These are phyloP conservation scores for Aegilops speltoides DNA, from an alignment of 176 grass and related monocot genomes.

Conservation along the genomic window DNA sequence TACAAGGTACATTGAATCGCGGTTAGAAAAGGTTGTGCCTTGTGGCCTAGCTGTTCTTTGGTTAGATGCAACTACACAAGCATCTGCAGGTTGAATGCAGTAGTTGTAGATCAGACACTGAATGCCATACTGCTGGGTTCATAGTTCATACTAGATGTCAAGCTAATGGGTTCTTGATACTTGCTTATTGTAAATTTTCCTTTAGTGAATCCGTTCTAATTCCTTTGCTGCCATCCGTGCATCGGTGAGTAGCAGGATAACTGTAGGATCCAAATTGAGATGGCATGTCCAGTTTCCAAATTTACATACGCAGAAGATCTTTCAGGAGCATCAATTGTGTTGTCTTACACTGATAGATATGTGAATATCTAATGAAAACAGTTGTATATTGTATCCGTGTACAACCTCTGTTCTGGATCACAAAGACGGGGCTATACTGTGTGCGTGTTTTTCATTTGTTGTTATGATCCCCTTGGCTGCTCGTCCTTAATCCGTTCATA, in stretches of 20 bases:
- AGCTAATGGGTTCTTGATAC: background rate
- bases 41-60: background rate
- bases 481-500: background rate
- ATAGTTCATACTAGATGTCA: background rate
- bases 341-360: background rate
- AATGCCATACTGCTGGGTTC: background rate
- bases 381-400: background rate
- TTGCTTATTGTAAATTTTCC: background rate
- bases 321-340: background rate
- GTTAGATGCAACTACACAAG: background rate
- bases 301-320: background rate
- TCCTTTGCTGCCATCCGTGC: background rate
- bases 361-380: background rate
- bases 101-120: background rate
- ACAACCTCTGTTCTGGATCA: background rate
- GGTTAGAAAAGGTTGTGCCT: background rate
- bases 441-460: background rate
- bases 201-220: background rate
- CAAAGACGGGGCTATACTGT: background rate
- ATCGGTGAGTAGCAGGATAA: background rate
- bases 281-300: background rate
- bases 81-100: background rate
- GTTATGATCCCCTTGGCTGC: background rate
- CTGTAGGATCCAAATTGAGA: background rate
- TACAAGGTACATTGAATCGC: background rate